Conservation (phyloP, 306 rosid species). For the Cucumis cinereus region DNA sequence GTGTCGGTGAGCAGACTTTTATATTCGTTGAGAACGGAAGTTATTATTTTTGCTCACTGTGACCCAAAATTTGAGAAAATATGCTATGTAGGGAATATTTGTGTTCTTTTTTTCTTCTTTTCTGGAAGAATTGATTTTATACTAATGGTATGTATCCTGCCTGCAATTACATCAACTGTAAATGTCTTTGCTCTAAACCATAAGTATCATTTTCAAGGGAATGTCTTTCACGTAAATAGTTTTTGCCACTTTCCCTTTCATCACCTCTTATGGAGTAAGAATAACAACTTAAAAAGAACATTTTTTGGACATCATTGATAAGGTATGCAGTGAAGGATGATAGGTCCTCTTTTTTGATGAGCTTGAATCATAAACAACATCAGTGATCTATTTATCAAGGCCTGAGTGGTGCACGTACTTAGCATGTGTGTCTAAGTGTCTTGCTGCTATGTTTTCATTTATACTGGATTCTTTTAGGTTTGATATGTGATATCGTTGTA, state of each 20-base stretch:
- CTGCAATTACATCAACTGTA: not conserved
- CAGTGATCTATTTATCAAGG: not conserved
- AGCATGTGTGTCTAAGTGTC: not conserved
- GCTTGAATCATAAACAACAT: not conserved
- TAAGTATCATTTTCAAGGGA: not conserved
- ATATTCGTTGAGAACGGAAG: not conserved
- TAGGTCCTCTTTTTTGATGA: not conserved
- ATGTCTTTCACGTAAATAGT: not conserved
- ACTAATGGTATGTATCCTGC: not conserved
- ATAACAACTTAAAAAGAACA: not conserved
- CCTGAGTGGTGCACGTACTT: not conserved
- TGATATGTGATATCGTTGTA: slow-evolving; percentile 18
- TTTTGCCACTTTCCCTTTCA: not conserved
- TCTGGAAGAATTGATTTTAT: not conserved
- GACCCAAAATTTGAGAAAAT: not conserved
- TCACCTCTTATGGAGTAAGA: not conserved
- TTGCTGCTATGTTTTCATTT: not conserved
- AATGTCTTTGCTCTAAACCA: not conserved
- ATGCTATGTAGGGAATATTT: not conserved
- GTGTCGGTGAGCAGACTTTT: not conserved
- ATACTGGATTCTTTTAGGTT: slow-evolving; percentile 7
- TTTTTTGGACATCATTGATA: not conserved
- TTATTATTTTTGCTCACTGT: not conserved
- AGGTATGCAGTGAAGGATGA: not conserved
- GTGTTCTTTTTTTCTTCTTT: not conserved